Conservation (phyloP, 139 green algal species). For the Helicosporidium sp. region DNA sequence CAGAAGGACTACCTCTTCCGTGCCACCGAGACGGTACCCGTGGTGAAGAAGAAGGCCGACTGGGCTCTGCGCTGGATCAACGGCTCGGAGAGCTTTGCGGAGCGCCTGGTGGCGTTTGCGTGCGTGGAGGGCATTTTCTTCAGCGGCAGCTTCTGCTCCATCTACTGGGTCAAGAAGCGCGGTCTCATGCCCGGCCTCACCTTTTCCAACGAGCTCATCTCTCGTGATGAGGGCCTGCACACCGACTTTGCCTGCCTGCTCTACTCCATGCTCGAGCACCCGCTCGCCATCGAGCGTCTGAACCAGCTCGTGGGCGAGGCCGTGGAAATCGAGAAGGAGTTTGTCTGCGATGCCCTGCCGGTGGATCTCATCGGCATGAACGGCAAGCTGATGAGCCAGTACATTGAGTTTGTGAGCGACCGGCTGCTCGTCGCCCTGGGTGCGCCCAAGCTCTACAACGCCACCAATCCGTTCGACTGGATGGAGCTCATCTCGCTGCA, state of each 20-base stretch:
- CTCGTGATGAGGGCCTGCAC: conserved; percentile 91
- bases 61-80: conserved; percentile 94
- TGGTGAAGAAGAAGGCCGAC: conserved; percentile 81
- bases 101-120: conserved; percentile 84
- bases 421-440: conserved; percentile 74
- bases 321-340: conserved; percentile 87
- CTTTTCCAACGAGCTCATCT: conserved; percentile 98
- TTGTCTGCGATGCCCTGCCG: conserved; percentile 73
- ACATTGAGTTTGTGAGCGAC: conserved; percentile 97
- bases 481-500: conserved; percentile 7
- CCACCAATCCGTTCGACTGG: conserved; percentile 81
- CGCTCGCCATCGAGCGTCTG: conserved; percentile 41
- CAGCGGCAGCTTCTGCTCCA: conserved; percentile 86
- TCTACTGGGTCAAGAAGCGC: conserved; percentile 99
- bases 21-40: conserved; percentile 78
- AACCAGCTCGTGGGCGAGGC: conserved; percentile 67
- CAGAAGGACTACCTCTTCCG: conserved; percentile 70
- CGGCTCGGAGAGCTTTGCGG: conserved; percentile 47
- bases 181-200: conserved; percentile 89
- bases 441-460: conserved; percentile 57
- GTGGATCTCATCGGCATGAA: conserved; percentile 81
- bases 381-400: conserved; percentile 47
- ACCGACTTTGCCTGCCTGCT: conserved; percentile 93
- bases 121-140: conserved; percentile 99
- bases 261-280: conserved; percentile 68